Evolutionary conservation across 352 stramenopile genomes (phyloP).

Genomic region (Phytopythium boreale): DNA sequence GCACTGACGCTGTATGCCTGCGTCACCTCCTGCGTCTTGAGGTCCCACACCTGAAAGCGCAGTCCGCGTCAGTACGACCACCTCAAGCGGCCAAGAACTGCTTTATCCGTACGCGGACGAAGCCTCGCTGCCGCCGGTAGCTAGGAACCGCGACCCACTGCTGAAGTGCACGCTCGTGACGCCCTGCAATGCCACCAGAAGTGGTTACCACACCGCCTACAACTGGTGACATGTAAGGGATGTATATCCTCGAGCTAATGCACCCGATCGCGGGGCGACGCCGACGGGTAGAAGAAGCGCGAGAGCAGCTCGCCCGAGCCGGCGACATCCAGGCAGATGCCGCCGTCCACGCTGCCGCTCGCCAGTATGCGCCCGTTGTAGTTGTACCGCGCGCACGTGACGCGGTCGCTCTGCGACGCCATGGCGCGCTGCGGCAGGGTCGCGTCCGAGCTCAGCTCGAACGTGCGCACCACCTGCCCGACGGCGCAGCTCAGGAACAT

Average conservation of each 20-base stretch:
- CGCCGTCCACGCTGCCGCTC: constrained; percentile 56
- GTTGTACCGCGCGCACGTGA: constrained; percentile 62
- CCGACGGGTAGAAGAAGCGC: constrained; percentile 55
- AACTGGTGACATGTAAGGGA: too few species aligned
- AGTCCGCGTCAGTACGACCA: neutral
- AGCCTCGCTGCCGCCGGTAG: constrained; percentile 56
- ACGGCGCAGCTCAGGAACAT: constrained; percentile 62
- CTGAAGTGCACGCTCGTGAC: constrained; percentile 72
- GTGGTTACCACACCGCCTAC: neutral
- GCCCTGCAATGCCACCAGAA: constrained; percentile 19
- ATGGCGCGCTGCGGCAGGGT: constrained; percentile 42
- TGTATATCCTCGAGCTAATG: neutral
- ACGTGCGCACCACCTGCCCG: constrained; percentile 54
- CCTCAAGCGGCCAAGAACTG: neutral
- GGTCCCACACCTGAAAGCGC: constrained; percentile 48
- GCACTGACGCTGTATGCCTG: constrained; percentile 63
- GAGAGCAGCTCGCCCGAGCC: constrained; percentile 56
- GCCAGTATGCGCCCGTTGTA: constrained; percentile 71
- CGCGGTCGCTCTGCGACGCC: constrained; percentile 47
- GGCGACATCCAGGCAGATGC: constrained; percentile 55
- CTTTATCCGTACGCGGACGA: constrained; percentile 27
- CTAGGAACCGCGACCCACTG: constrained; percentile 65
- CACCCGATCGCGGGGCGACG: constrained; percentile 34
- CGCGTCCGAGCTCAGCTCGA: constrained; percentile 47
- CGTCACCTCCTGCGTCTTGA: constrained; percentile 72